Percentiles rank a stretch among this genome's conserved stretches.
These are phyloP conservation scores for Fagopyrum tataricum DNA, from an alignment of 148 eudicot species.

Conservation along the genomic window DNA sequence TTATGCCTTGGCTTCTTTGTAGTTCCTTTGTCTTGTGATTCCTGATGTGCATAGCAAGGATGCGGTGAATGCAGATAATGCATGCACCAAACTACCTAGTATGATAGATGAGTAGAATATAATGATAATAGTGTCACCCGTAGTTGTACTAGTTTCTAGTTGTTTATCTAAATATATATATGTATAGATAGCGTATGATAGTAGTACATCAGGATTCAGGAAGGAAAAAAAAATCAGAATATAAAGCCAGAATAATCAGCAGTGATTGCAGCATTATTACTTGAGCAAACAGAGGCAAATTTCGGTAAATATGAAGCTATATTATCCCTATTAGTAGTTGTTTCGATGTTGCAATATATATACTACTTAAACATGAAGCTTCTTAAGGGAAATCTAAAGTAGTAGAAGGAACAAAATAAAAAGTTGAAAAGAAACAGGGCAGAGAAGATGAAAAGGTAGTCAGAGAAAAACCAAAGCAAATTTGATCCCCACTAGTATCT, in stretches of 20 bases:
- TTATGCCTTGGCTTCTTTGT: background rate
- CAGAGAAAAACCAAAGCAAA: background rate
- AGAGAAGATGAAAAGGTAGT: background rate
- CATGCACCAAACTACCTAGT: background rate
- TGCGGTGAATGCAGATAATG: background rate
- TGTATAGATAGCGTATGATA: conserved; percentile 9
- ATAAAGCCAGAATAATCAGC: background rate
- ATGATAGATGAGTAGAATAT: background rate
- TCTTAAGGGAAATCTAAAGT: background rate
- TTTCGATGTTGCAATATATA: too few relatives aligned
- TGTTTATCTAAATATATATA: background rate
- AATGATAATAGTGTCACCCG: background rate
- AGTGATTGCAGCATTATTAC: background rate
- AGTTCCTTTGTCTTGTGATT: background rate
- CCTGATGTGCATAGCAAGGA: background rate
- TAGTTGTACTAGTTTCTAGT: conserved; percentile 6
- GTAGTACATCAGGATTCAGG: conserved; percentile 3
- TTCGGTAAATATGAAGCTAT: background rate
- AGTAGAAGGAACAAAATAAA: too few relatives aligned
- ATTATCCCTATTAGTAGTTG: too few relatives aligned
- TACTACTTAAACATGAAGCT: too few relatives aligned
- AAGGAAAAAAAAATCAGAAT: background rate
- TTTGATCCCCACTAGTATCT: too few relatives aligned
- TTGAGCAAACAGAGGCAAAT: background rate
- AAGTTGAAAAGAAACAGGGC: too few relatives aligned